These are phyloP conservation scores for Afroboletus lepidellus DNA, from an alignment of 1,284 basidiomycete genomes.

Conservation along the genomic window DNA sequence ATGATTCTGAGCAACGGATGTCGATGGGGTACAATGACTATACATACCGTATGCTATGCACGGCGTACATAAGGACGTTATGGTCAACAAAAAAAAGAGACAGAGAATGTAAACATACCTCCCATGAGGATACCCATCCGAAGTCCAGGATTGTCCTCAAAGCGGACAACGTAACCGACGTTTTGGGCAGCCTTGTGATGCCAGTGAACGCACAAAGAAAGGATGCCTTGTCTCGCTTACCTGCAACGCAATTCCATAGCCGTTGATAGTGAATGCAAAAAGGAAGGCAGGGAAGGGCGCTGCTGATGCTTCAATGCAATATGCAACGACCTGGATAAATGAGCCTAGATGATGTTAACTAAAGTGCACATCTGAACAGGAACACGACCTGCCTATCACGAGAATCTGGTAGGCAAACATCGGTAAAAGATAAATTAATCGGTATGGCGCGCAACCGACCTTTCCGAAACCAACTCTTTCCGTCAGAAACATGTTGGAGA, in stretches of 20 bases:
- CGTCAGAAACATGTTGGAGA: conserved; percentile 17
- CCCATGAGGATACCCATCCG: conserved; percentile 22
- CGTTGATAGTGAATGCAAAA: conserved; percentile 53
- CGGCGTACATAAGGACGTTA: conserved; percentile 15
- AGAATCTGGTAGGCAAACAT: conserved; percentile 1
- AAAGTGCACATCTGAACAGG: background rate
- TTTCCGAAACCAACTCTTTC: conserved; percentile 21
- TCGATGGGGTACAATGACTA: background rate
- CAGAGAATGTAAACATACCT: background rate
- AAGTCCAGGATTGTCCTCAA: conserved; percentile 19
- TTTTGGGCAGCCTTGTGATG: conserved; percentile 19
- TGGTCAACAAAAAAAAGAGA: background rate
- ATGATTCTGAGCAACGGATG: background rate
- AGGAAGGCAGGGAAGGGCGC: conserved; percentile 63
- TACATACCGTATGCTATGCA: conserved; percentile 15
- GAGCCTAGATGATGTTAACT: conserved; percentile 26
- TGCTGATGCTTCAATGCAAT: conserved; percentile 50
- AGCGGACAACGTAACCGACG: conserved; percentile 21
- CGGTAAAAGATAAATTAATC: background rate
- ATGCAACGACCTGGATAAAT: conserved; percentile 39
- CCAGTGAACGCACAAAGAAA: background rate
- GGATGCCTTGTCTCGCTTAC: background rate
- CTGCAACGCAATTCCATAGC: conserved; percentile 51
- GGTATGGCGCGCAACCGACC: conserved; percentile 6
- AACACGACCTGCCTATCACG: conserved; percentile 4